phyloP scores from a whole-genome alignment of 2,329 filamentous ascomycete species.

The Cryphonectria parasitica region DNA sequence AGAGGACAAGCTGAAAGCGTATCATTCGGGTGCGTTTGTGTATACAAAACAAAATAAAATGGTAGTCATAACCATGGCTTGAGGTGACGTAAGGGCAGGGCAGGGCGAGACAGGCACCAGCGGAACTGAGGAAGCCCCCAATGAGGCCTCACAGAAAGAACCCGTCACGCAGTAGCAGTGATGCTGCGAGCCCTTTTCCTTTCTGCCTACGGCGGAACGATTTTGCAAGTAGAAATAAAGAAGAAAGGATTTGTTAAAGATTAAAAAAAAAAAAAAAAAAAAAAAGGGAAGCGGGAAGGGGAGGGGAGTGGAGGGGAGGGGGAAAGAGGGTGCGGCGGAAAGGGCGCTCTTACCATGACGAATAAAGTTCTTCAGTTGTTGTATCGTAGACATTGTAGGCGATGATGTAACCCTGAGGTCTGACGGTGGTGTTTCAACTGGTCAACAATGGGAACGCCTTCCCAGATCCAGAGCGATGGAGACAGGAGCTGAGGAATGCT shows the following conservation, averaged over 20 bases:
- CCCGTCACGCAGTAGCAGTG: neutral
- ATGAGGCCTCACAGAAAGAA: conserved; percentile 17
- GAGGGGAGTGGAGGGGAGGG: conserved; percentile 15
- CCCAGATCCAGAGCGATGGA: conserved; percentile 1
- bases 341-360: conserved; percentile 69
- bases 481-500: conserved; percentile 11
- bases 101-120: conserved; percentile 3
- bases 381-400: conserved; percentile 70
- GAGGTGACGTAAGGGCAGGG: neutral
- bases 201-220: neutral
- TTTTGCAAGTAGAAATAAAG: neutral
- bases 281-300: neutral
- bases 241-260: neutral
- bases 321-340: conserved; percentile 16
- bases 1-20: neutral
- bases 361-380: conserved; percentile 98
- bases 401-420: conserved; percentile 22
- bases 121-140: neutral
- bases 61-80: neutral
- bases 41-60: neutral
- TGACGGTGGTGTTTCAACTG: neutral
- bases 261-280: neutral
- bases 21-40: neutral
- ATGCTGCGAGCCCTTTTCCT: neutral
- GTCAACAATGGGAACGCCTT: neutral